Evolutionary conservation across 2,329 filamentous ascomycete genomes (phyloP), one percentile per base, ranked within the genome.

Genomic region (Setomelanomma holmii): DNA sequence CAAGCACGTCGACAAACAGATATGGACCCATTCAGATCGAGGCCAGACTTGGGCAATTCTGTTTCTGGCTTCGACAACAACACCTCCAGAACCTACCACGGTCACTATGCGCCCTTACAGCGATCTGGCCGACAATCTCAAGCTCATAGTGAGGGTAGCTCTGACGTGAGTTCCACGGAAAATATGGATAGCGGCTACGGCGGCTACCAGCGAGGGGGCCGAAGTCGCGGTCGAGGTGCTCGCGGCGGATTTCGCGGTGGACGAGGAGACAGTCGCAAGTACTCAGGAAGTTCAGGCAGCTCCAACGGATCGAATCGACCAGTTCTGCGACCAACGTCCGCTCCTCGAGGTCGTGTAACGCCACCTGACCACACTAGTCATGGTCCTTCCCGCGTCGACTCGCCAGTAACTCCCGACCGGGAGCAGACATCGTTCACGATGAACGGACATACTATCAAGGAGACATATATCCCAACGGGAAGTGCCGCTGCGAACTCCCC

Each of bases 231-330:
- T 21, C 51, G 50, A 20, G 49, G 44, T 22, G 49, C 43, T 34
- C 19, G 16, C 20, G 38, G 47, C 42, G 34, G 34, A 36, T 3
- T 4, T 3, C 34, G 34, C 4, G 56, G 51, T 19, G 55, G 51
- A 34, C 40, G 55, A 50, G 52, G 50, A 20, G 49, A 42, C 8
- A 17, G 39, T 23, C 49, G 36, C 16, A 53, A 49, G 19, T 43
- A 55, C 44, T 63, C 58, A 6, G 48, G 50, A 40, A 65, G 58
- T 49, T 62, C 64, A 2, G 49, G 53, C 36, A 55, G 53, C 42
- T 61, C 60, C 10, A 49, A 43, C 5, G 54, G 51, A 21, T 22
- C 22, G 4, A 44, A 49, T 20, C 40, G 53, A 8, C 54, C 60
- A 16, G 49, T 45, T 12, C 34, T 59, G 8, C 57, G 16, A 16